phyloP scores from a whole-genome alignment of 2,329 filamentous ascomycete genomes.

The Chaetothyriales sp. region DNA sequence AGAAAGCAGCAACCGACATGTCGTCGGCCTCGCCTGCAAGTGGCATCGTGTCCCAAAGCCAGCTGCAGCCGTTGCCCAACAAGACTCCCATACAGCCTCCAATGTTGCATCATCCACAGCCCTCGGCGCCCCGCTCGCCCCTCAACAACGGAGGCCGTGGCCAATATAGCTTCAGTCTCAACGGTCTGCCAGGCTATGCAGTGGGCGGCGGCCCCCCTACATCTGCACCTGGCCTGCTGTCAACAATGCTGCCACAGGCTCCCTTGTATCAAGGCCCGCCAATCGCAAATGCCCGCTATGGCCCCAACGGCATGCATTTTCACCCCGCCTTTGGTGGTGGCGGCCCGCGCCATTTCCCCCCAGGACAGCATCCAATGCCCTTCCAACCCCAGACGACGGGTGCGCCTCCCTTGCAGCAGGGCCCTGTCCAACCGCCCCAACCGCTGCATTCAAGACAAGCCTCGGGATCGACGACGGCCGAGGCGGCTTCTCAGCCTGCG shows the following conservation, averaged over 20 bases:
- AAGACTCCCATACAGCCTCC: slow-evolving; percentile 41
- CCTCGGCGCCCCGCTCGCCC: slow-evolving; percentile 48
- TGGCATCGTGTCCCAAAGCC: slow-evolving; percentile 31
- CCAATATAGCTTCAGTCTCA: slow-evolving; percentile 36
- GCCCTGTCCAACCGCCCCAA: slow-evolving; percentile 24
- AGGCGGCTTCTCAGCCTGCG: slow-evolving; percentile 50
- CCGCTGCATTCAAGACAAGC: slow-evolving; percentile 59
- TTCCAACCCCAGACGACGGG: slow-evolving; percentile 29
- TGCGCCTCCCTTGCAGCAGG: slow-evolving; percentile 18
- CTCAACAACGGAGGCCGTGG: slow-evolving; percentile 46
- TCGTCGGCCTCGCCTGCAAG: slow-evolving; percentile 46
- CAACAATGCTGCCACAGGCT: slow-evolving; percentile 39
- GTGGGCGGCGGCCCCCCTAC: slow-evolving; percentile 43
- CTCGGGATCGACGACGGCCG: slow-evolving; percentile 47
- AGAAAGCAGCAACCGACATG: slow-evolving; percentile 38
- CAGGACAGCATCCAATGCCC: slow-evolving; percentile 34
- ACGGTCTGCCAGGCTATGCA: slow-evolving; percentile 39
- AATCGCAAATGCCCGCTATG: slow-evolving; percentile 41
- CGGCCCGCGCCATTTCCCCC: slow-evolving; percentile 43
- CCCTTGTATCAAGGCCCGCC: slow-evolving; percentile 37
- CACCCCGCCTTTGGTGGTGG: slow-evolving; percentile 47
- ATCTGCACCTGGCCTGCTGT: slow-evolving; percentile 38
- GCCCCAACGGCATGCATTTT: slow-evolving; percentile 36
- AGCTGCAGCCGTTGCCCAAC: slow-evolving; percentile 36
- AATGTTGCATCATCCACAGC: slow-evolving; percentile 42